A percentile compares a stretch with the other conserved stretches of the same genome.
Evolutionary conservation across 2,329 filamentous ascomycete species (phyloP).

Genomic region (Curvularia sp.): DNA sequence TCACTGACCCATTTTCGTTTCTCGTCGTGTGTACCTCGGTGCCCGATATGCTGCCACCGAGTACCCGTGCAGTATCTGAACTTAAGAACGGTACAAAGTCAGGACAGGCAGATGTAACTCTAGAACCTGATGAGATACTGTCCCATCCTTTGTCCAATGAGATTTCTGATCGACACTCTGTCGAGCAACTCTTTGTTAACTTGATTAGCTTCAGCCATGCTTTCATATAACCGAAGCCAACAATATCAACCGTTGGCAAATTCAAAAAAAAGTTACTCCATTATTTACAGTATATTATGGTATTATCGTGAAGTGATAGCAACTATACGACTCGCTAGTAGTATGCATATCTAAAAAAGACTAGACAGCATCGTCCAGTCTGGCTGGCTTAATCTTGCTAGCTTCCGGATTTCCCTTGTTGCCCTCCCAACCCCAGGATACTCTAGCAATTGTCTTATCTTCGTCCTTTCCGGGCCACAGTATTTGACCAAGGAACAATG

Average conservation of each 20-base stretch:
- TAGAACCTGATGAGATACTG: no score
- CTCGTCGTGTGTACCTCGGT: not conserved
- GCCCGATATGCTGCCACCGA: not conserved
- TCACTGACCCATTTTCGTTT: not conserved
- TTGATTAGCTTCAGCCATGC: no score
- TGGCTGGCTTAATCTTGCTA: constrained; percentile 14
- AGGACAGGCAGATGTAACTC: no score
- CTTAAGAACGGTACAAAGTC: not conserved
- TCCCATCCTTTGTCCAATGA: no score
- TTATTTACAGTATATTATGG: not conserved
- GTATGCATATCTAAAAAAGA: not conserved
- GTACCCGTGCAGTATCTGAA: not conserved
- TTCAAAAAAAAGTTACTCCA: no score
- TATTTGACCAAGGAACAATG: constrained; percentile 60
- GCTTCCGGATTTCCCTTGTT: constrained; percentile 30
- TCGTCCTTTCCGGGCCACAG: constrained; percentile 61
- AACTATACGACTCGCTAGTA: constrained; percentile 3
- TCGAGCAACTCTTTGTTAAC: no score
- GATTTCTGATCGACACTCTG: no score
- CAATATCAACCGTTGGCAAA: no score
- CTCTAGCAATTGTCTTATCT: constrained; percentile 39
- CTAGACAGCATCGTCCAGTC: constrained; percentile 4
- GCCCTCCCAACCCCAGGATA: constrained; percentile 36
- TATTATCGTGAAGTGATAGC: constrained; percentile 2
- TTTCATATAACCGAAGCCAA: no score